Percentiles rank a stretch among this genome's conserved stretches.
These are phyloP conservation scores for Pseudisothecium myosuroides DNA, from an alignment of 225 moss, liverwort and hornwort genomes.

Conservation along the genomic window DNA sequence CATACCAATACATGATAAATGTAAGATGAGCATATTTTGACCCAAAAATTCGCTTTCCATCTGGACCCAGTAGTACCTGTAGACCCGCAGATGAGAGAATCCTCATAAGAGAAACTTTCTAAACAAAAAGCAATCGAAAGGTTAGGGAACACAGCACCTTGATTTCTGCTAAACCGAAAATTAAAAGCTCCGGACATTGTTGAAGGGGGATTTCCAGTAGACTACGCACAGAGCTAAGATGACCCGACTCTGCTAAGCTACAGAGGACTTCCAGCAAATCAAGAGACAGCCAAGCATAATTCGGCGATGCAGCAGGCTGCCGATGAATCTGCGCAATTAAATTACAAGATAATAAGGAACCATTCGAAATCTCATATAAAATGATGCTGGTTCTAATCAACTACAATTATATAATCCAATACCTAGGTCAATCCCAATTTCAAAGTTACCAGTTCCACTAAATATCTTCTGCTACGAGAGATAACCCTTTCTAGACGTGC, in stretches of 20 bases:
- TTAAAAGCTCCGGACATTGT: conserved; percentile 79
- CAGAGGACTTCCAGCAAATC: conserved; percentile 86
- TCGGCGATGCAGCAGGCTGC: conserved; percentile 34
- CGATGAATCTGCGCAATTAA: conserved; percentile 24
- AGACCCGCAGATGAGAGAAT: neutral
- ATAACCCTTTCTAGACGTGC: neutral
- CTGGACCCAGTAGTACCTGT: neutral
- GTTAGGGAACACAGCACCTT: conserved; percentile 33
- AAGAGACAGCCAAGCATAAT: conserved; percentile 86
- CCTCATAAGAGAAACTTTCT: neutral
- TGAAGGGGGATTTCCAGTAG: conserved; percentile 73
- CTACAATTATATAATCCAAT: neutral
- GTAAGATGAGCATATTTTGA: neutral
- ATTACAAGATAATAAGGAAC: neutral
- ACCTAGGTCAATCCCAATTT: neutral
- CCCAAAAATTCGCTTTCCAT: neutral
- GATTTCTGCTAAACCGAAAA: conserved; percentile 80
- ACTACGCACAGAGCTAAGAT: conserved; percentile 55
- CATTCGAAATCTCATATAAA: neutral
- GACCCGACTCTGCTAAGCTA: conserved; percentile 72
- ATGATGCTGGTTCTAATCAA: neutral
- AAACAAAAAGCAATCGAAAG: neutral
- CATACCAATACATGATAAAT: neutral
- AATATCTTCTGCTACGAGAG: neutral
- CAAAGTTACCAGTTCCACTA: neutral